Percentiles rank a stretch among this genome's conserved stretches.
Conservation (phyloP, 768 basidiomycete species). For the Astraeus odoratus region DNA sequence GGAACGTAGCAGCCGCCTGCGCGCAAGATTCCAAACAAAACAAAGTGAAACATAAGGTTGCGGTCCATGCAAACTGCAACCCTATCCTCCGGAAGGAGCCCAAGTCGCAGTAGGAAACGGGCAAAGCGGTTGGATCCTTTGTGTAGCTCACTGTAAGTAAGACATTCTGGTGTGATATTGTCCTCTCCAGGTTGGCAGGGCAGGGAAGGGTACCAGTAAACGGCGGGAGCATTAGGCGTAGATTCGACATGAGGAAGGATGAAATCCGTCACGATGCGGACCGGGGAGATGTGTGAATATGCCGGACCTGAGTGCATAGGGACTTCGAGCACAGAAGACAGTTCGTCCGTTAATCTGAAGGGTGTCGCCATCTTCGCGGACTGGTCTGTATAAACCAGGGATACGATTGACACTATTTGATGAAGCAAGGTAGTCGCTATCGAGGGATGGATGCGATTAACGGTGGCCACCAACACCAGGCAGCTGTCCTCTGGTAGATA, state of each 20-base stretch:
- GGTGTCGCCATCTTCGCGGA: conserved; percentile 7
- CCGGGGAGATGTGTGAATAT: conserved; percentile 15
- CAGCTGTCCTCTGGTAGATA: conserved; percentile 4
- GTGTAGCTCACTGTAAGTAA: conserved; percentile 31
- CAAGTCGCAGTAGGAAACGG: conserved; percentile 32
- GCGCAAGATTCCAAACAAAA: conserved; percentile 38
- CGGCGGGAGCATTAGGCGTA: conserved; percentile 12
- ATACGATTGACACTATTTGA: conserved; percentile 10
- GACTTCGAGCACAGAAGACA: conserved; percentile 15
- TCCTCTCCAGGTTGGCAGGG: neutral
- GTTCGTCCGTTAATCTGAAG: conserved; percentile 7
- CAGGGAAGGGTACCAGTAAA: conserved; percentile 18
- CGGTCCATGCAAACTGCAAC: conserved; percentile 42
- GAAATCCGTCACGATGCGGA: conserved; percentile 18
- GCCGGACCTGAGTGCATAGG: conserved; percentile 5
- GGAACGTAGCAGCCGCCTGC: conserved; percentile 49
- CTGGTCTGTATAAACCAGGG: conserved; percentile 2
- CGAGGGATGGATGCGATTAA: conserved; percentile 9
- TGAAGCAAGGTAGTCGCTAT: conserved; percentile 11
- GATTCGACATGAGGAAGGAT: conserved; percentile 14
- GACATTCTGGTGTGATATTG: conserved; percentile 3
- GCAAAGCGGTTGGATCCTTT: conserved; percentile 34
- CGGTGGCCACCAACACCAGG: conserved; percentile 11
- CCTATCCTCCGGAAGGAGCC: conserved; percentile 32
- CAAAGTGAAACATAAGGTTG: conserved; percentile 34